Evolutionary conservation across 1,284 basidiomycete genomes (phyloP).

Genomic region (Sparassis latifolia): DNA sequence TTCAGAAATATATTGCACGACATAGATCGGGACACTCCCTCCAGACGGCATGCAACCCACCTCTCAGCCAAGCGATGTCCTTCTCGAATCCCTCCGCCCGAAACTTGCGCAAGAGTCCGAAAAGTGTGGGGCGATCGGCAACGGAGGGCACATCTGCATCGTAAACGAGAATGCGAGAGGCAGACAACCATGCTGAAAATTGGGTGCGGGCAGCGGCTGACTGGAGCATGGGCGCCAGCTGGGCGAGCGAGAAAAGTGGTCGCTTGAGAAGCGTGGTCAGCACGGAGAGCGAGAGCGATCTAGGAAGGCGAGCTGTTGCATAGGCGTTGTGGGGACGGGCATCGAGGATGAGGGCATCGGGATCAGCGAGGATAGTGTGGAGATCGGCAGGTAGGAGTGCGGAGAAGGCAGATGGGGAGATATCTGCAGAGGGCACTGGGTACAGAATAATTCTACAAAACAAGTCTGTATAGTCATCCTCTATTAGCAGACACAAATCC

Average conservation of each 20-base stretch:
- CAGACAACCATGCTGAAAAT: conserved; percentile 54
- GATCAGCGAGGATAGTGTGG: conserved; percentile 26
- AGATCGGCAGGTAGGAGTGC: conserved; percentile 29
- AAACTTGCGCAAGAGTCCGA: conserved; percentile 83
- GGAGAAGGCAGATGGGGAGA: conserved; percentile 23
- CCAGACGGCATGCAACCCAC: conserved; percentile 73
- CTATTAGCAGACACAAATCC: too few relatives aligned
- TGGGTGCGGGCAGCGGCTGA: conserved; percentile 46
- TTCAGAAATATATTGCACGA: too few relatives aligned
- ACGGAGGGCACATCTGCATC: conserved; percentile 69
- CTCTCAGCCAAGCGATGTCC: conserved; percentile 65
- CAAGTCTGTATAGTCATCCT: too few relatives aligned
- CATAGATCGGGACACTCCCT: conserved; percentile 40
- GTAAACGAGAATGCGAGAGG: conserved; percentile 68
- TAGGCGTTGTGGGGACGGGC: conserved; percentile 81
- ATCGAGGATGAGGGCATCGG: conserved; percentile 64
- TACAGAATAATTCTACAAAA: conserved; percentile 4
- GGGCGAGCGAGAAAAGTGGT: conserved; percentile 73
- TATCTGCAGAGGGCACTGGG: conserved; percentile 3
- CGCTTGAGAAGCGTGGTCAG: conserved; percentile 93
- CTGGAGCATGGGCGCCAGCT: conserved; percentile 72
- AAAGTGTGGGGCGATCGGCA: conserved; percentile 62
- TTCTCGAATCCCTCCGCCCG: conserved; percentile 54
- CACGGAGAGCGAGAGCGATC: conserved; percentile 84
- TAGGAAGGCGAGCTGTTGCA: conserved; percentile 55